Conservation (phyloP, 768 basidiomycete genomes). For the Tylopilus cervinicoccineus region DNA sequence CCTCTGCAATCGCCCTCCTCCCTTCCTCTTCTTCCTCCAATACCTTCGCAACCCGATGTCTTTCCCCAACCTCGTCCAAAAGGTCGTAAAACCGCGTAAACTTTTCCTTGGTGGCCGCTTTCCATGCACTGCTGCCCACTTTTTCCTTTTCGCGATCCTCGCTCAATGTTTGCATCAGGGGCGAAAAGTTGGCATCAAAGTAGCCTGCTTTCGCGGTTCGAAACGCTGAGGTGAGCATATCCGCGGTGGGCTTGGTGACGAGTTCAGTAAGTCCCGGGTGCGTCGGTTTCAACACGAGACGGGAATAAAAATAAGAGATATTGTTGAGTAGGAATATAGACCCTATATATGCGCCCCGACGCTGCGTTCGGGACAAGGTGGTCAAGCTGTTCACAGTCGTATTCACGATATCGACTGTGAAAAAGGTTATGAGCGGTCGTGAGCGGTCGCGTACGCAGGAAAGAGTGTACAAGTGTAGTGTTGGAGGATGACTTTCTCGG, state of each 20-base stretch:
- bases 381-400: conserved; percentile 59
- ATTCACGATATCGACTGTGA: conserved; percentile 70
- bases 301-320: conserved; percentile 60
- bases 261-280: conserved; percentile 45
- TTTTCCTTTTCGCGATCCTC: conserved; percentile 46
- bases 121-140: conserved; percentile 39
- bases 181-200: conserved; percentile 79
- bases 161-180: conserved; percentile 61
- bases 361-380: conserved; percentile 55
- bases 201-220: conserved; percentile 81
- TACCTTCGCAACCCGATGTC: conserved; percentile 65
- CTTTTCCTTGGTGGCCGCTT: conserved; percentile 73
- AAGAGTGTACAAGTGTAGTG: conserved; percentile 65
- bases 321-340: conserved; percentile 83
- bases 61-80: conserved; percentile 73
- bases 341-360: conserved; percentile 62
- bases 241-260: conserved; percentile 58
- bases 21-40: conserved; percentile 67
- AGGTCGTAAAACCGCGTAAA: conserved; percentile 79
- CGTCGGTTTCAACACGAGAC: conserved; percentile 50
- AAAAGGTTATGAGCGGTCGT: background rate
- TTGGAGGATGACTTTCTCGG: conserved; percentile 60
- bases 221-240: conserved; percentile 63
- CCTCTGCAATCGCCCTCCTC: conserved; percentile 59
- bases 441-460: background rate